phyloP scores from a whole-genome alignment of 148 eudicot genomes.

The Rhododendron griersonianum region DNA sequence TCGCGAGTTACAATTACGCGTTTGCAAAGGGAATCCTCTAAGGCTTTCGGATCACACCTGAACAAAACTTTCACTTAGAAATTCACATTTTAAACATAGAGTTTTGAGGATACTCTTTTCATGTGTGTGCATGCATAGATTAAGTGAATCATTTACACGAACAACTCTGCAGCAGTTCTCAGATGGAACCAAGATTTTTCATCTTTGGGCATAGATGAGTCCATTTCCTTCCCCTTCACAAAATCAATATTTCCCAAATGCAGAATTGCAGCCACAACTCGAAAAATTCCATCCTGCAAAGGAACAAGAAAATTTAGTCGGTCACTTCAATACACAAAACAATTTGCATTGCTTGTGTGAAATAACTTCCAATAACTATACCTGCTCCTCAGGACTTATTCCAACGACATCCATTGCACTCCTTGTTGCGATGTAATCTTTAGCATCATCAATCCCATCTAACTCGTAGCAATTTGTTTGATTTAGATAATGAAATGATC shows the following conservation, averaged over 20 bases:
- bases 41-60: constrained; percentile 83
- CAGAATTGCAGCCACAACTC: constrained; percentile 92
- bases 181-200: constrained; percentile 90
- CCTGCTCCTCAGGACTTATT: constrained; percentile 88
- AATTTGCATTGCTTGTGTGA: constrained; percentile 6
- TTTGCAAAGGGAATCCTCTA: constrained; percentile 93
- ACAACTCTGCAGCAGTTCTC: constrained; percentile 83
- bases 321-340: constrained; percentile 1
- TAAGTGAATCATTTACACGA: constrained; percentile 51
- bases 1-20: constrained; percentile 93
- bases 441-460: constrained; percentile 81
- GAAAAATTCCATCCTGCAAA: constrained; percentile 87
- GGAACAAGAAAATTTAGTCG: constrained; percentile 16
- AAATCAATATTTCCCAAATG: constrained; percentile 97
- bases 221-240: constrained; percentile 78
- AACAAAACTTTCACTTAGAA: constrained; percentile 17
- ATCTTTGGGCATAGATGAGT: constrained; percentile 95
- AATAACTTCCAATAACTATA: constrained; percentile 15
- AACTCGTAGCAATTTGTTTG: constrained; percentile 83
- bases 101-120: neutral
- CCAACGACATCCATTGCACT: constrained; percentile 99
- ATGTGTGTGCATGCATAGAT: neutral
- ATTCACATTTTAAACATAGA: constrained; percentile 3
- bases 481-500: constrained; percentile 84
- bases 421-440: constrained; percentile 84